These are phyloP conservation scores for Gorgonomyces haynaldii DNA, from an alignment of 192 early-diverging fungal species.

Conservation along the genomic window DNA sequence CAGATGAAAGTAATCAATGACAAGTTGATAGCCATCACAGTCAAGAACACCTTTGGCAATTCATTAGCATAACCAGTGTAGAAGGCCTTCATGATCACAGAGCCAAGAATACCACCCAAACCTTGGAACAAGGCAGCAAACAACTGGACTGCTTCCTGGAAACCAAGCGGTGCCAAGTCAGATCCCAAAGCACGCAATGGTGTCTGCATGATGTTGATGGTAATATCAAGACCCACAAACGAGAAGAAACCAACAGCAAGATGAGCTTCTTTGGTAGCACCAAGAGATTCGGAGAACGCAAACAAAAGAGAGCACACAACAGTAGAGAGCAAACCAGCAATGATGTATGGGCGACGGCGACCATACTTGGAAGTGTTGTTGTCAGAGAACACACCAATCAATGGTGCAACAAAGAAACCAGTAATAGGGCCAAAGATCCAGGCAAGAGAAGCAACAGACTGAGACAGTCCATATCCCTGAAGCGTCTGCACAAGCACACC, in stretches of 20 bases:
- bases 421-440: conserved; percentile 16
- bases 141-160: conserved; percentile 12
- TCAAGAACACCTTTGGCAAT: conserved; percentile 4
- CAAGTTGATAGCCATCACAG: conserved; percentile 15
- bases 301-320: conserved; percentile 10
- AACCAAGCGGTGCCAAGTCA: conserved; percentile 9
- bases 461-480: neutral
- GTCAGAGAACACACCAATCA: conserved; percentile 15
- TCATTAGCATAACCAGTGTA: neutral
- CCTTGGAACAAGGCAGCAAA: conserved; percentile 12
- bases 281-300: conserved; percentile 2
- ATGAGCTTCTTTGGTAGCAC: neutral
- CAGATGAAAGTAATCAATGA: conserved; percentile 3
- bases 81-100: conserved; percentile 1
- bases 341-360: conserved; percentile 15
- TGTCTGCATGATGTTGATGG: conserved; percentile 19
- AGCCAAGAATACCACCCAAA: conserved; percentile 11
- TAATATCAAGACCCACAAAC: conserved; percentile 12
- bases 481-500: conserved; percentile 3
- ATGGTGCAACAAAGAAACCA: conserved; percentile 17
- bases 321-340: conserved; percentile 7
- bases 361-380: conserved; percentile 9
- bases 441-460: neutral
- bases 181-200: conserved; percentile 13
- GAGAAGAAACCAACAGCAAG: conserved; percentile 9